These are phyloP conservation scores for Solanum hybrid DNA, from an alignment of 305 asterid species.

Conservation along the genomic window DNA sequence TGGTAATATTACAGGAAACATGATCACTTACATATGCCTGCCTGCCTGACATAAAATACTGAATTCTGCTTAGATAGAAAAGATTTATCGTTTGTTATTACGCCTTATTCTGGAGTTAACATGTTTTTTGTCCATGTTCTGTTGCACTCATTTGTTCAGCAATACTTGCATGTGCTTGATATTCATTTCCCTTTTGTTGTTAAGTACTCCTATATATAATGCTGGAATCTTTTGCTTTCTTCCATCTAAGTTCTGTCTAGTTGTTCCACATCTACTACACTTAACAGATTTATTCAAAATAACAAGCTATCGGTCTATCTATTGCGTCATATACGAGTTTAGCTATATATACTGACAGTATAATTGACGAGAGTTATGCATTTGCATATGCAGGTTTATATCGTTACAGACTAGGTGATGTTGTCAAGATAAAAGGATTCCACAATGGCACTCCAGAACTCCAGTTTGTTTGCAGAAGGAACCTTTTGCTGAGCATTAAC, in stretches of 20 bases:
- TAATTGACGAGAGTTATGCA: neutral
- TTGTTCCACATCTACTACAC: neutral
- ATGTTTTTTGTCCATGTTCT: neutral
- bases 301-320: neutral
- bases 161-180: neutral
- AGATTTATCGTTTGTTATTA: neutral
- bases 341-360: neutral
- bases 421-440: slow-evolving; percentile 76
- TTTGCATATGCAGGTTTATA: slow-evolving; percentile 56
- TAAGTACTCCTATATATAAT: neutral
- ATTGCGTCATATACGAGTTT: neutral
- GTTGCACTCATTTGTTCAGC: neutral
- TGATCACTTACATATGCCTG: neutral
- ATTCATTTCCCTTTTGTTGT: neutral
- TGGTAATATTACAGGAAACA: neutral
- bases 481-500: slow-evolving; percentile 69
- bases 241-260: neutral
- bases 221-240: neutral
- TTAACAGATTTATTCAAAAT: neutral
- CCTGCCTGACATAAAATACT: neutral
- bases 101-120: neutral
- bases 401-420: slow-evolving; percentile 80
- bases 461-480: slow-evolving; percentile 69
- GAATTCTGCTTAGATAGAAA: neutral
- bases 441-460: slow-evolving; percentile 85